These are phyloP conservation scores for Penicillium sp. DNA, from an alignment of 2,329 filamentous ascomycete species.

Conservation along the genomic window DNA sequence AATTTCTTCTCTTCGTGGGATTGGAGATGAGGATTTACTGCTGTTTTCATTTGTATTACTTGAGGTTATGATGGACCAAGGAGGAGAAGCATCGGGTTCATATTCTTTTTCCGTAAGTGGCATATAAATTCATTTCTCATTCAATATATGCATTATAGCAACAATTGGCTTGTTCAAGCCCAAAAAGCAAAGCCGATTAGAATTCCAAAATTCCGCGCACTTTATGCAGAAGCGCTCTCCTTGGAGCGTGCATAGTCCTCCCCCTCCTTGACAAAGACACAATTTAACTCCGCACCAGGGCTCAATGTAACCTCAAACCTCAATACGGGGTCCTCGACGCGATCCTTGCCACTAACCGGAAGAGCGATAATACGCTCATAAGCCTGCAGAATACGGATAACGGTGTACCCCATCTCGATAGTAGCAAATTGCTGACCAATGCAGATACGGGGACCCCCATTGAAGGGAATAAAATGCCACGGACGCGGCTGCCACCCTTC, in stretches of 20 bases:
- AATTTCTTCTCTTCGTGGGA: constrained; percentile 3
- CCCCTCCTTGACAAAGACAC: constrained; percentile 37
- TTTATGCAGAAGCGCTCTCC: background rate
- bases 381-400: constrained; percentile 44
- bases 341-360: constrained; percentile 30
- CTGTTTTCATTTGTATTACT: background rate
- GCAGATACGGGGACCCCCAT: constrained; percentile 55
- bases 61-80: background rate
- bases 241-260: constrained; percentile 11
- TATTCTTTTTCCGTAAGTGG: background rate
- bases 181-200: too few relatives aligned
- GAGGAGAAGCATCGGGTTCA: background rate
- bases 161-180: background rate
- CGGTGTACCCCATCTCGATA: constrained; percentile 57
- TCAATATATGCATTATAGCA: background rate
- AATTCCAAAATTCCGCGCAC: background rate
- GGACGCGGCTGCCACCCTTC: constrained; percentile 52
- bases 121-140: background rate
- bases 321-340: constrained; percentile 37
- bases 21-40: background rate
- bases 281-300: constrained; percentile 40
- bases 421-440: constrained; percentile 61
- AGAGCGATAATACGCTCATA: constrained; percentile 40
- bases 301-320: constrained; percentile 41
- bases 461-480: constrained; percentile 58